Conservation (phyloP, 106 monocot genomes). For the Triglochin maritima region DNA sequence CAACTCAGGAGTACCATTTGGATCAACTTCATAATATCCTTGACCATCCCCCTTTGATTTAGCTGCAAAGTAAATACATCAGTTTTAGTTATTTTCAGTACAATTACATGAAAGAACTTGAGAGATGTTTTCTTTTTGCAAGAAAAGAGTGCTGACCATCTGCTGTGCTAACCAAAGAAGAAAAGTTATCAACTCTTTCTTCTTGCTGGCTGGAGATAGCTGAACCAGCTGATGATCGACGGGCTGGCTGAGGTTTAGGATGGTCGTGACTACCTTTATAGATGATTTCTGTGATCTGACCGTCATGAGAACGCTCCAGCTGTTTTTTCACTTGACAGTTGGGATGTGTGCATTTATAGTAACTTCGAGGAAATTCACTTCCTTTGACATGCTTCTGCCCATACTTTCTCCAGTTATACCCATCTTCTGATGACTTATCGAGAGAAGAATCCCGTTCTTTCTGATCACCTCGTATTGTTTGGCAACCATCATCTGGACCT, state of each 20-base stretch:
- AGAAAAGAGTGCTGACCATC: not conserved
- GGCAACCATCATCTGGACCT: conserved; percentile 16
- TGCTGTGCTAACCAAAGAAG: conserved; percentile 13
- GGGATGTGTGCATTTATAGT: conserved; percentile 98
- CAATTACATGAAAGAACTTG: not conserved
- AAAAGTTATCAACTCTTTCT: conserved; percentile 33
- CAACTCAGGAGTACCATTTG: conserved; percentile 31
- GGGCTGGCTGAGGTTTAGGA: conserved; percentile 77
- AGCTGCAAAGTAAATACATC: conserved; percentile 25
- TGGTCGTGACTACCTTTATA: conserved; percentile 88
- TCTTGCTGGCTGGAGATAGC: conserved; percentile 39
- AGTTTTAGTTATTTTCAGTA: not conserved
- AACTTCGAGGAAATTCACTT: conserved; percentile 89
- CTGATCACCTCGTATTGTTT: conserved; percentile 23
- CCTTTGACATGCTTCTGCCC: conserved; percentile 99
- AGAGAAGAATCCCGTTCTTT: conserved; percentile 18
- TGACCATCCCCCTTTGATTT: conserved; percentile 29
- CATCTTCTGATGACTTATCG: conserved; percentile 71
- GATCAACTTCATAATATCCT: conserved; percentile 15
- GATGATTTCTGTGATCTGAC: conserved; percentile 77
- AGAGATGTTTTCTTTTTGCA: not conserved
- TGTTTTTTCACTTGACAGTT: conserved; percentile 94
- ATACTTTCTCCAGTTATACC: conserved; percentile 98
- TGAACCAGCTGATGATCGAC: conserved; percentile 45
- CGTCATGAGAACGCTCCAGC: conserved; percentile 83